Evolutionary conservation across 306 rosid genomes (phyloP).

Genomic region (Betula pendula): DNA sequence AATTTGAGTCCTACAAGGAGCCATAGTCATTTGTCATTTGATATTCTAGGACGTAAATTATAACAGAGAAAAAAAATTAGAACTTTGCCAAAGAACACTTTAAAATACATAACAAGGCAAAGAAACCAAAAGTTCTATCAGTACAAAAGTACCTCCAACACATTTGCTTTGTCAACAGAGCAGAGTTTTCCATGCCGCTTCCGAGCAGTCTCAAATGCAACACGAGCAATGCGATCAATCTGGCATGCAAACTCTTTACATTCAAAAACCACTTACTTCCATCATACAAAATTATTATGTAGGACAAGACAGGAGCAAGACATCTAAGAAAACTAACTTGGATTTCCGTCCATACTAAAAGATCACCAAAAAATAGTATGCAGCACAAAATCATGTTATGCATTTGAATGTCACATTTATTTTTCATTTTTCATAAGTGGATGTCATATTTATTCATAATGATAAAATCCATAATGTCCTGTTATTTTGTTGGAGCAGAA

Average conservation of each 20-base stretch:
- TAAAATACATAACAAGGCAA: conserved; percentile 12
- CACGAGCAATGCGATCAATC: conserved; percentile 88
- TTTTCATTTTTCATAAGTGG: too few relatives aligned
- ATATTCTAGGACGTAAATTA: neutral
- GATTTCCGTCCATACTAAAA: neutral
- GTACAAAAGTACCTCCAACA: conserved; percentile 70
- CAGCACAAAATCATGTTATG: neutral
- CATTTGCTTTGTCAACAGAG: conserved; percentile 95
- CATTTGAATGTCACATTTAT: neutral
- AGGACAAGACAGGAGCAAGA: conserved; percentile 12
- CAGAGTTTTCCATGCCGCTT: conserved; percentile 80
- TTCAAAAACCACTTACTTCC: conserved; percentile 13
- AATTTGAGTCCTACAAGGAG: neutral
- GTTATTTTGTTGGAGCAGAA: neutral
- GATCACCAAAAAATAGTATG: neutral
- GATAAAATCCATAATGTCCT: neutral
- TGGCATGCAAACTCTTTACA: conserved; percentile 32
- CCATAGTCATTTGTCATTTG: neutral
- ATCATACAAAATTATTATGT: neutral
- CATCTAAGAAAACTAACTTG: conserved; percentile 2
- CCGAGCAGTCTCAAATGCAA: conserved; percentile 86
- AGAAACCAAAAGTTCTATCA: neutral
- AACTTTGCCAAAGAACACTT: neutral
- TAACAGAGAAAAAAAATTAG: neutral
- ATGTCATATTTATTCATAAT: neutral